Percentiles rank a stretch among this genome's conserved stretches.
Conservation (phyloP, 1,284 basidiomycete species). For the Ceratobasidium sp. region DNA sequence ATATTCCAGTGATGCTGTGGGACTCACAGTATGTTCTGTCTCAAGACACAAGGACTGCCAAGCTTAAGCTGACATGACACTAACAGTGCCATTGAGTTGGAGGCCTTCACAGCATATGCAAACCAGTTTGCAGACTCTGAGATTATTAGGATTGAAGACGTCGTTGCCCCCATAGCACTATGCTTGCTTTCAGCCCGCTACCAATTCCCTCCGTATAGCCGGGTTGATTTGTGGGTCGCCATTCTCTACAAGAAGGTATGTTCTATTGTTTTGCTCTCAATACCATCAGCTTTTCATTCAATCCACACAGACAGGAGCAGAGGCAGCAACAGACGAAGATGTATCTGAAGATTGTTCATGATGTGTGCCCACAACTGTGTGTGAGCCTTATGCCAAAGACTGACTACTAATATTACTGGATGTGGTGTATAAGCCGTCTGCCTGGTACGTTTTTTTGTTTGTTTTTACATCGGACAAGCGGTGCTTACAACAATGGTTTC, state of each 20-base stretch:
- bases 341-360: no score
- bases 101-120: neutral
- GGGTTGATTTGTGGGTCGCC: neutral
- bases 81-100: neutral
- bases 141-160: neutral
- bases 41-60: no score
- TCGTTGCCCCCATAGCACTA: conserved; percentile 1
- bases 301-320: neutral
- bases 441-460: no score
- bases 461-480: no score
- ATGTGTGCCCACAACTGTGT: no score
- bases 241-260: neutral
- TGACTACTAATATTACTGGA: no score
- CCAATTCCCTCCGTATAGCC: neutral
- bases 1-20: conserved; percentile 53
- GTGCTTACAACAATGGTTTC: no score
- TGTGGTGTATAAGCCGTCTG: no score
- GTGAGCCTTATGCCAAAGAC: no score
- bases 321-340: neutral
- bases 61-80: neutral
- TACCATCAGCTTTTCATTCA: no score
- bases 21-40: conserved; percentile 51
- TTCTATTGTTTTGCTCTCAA: neutral
- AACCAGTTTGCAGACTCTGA: neutral
- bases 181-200: neutral